phyloP scores from a whole-genome alignment of 2,329 filamentous ascomycete species.

The Pezicula carpinea region DNA sequence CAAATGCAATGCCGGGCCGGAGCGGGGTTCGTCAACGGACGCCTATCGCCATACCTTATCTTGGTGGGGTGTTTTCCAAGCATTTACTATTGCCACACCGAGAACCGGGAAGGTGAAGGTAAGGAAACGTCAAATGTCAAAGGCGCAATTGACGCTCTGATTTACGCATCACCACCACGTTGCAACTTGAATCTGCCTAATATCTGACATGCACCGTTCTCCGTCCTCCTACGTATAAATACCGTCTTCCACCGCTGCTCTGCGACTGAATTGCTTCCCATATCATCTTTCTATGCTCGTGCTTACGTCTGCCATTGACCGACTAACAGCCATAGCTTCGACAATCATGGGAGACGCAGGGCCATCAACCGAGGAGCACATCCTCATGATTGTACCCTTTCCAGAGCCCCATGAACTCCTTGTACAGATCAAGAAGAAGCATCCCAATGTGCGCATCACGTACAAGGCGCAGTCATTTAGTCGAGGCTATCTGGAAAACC shows the following conservation, averaged over 20 bases:
- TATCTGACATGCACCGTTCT: neutral
- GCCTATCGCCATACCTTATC: slow-evolving; percentile 1
- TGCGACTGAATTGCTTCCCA: too few relatives aligned
- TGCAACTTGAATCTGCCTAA: neutral
- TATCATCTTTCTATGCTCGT: neutral
- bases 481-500: slow-evolving; percentile 8
- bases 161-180: neutral
- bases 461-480: slow-evolving; percentile 30
- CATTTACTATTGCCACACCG: neutral
- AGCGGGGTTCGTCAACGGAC: too few relatives aligned
- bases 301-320: neutral
- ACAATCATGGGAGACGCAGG: slow-evolving; percentile 41
- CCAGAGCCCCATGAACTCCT: slow-evolving; percentile 35
- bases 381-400: slow-evolving; percentile 39
- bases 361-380: slow-evolving; percentile 29
- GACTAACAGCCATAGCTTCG: slow-evolving; percentile 1
- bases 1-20: too few relatives aligned
- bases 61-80: neutral
- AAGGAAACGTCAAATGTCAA: neutral
- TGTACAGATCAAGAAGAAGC: slow-evolving; percentile 34
- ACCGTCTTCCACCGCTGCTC: too few relatives aligned
- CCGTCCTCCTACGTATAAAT: neutral
- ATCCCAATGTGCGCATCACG: slow-evolving; percentile 40
- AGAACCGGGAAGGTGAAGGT: neutral
- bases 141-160: neutral